phyloP scores from a whole-genome alignment of 306 rosid species.

The Trichosanthes cucumerina region DNA sequence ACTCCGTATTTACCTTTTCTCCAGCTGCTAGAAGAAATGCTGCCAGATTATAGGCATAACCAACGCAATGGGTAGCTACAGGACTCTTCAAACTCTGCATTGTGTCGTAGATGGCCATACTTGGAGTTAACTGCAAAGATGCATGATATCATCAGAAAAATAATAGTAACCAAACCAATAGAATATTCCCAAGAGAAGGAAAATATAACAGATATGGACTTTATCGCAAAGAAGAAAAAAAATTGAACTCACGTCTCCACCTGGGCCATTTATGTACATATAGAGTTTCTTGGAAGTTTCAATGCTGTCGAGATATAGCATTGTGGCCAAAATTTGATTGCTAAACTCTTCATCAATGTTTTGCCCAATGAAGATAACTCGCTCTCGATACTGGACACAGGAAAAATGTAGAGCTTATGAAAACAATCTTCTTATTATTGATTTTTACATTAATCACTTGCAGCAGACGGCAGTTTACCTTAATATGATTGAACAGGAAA shows the following conservation, averaged over 20 bases:
- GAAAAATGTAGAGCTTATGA: background rate
- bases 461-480: background rate
- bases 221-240: conserved; percentile 5
- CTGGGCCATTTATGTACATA: conserved; percentile 86
- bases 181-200: background rate
- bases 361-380: conserved; percentile 73
- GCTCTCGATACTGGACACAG: conserved; percentile 85
- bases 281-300: conserved; percentile 50
- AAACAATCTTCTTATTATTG: no score
- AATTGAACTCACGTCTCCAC: conserved; percentile 81
- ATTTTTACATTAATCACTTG: background rate
- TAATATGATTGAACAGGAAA: background rate
- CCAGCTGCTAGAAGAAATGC: conserved; percentile 90
- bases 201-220: conserved; percentile 8
- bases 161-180: background rate
- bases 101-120: conserved; percentile 81
- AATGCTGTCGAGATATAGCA: conserved; percentile 83
- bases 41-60: conserved; percentile 67
- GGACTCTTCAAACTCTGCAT: conserved; percentile 87
- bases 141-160: conserved; percentile 16
- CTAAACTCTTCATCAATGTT: conserved; percentile 81
- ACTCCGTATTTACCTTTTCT: conserved; percentile 50
- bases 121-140: conserved; percentile 79
- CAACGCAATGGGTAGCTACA: conserved; percentile 76
- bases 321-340: conserved; percentile 81